Conservation (phyloP, 441 rosid species). For the Viola pubescens region DNA sequence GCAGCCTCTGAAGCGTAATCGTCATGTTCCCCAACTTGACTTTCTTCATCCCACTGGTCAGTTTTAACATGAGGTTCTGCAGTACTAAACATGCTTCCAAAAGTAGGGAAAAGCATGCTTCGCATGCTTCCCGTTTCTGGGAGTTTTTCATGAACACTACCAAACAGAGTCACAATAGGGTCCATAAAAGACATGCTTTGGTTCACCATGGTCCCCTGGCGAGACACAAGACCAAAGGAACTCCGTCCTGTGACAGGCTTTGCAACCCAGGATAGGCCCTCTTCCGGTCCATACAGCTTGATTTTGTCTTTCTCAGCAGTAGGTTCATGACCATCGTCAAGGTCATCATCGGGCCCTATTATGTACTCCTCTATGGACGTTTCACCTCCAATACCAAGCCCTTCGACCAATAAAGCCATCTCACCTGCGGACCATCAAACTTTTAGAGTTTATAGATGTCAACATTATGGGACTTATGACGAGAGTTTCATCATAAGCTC, state of each 20-base stretch:
- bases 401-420: conserved; percentile 73
- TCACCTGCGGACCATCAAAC: conserved; percentile 39
- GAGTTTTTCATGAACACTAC: conserved; percentile 88
- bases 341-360: conserved; percentile 39
- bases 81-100: conserved; percentile 91
- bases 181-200: conserved; percentile 56
- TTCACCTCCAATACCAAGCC: conserved; percentile 65
- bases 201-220: conserved; percentile 65
- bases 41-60: conserved; percentile 91
- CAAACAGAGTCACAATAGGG: conserved; percentile 89
- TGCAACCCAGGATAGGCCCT: conserved; percentile 81
- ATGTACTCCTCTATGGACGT: conserved; percentile 59
- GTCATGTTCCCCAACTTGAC: conserved; percentile 54
- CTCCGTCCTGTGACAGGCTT: conserved; percentile 63
- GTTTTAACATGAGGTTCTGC: conserved; percentile 57
- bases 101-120: conserved; percentile 81
- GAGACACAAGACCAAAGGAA: conserved; percentile 50
- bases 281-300: conserved; percentile 63
- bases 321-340: conserved; percentile 29
- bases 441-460: neutral
- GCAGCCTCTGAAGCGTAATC: conserved; percentile 58
- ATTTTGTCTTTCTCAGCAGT: conserved; percentile 47
- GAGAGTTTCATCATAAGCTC: too few relatives aligned
- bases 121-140: conserved; percentile 78
- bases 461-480: neutral